phyloP scores from a whole-genome alignment of 306 rosid genomes.

The Sicyos edulis region DNA sequence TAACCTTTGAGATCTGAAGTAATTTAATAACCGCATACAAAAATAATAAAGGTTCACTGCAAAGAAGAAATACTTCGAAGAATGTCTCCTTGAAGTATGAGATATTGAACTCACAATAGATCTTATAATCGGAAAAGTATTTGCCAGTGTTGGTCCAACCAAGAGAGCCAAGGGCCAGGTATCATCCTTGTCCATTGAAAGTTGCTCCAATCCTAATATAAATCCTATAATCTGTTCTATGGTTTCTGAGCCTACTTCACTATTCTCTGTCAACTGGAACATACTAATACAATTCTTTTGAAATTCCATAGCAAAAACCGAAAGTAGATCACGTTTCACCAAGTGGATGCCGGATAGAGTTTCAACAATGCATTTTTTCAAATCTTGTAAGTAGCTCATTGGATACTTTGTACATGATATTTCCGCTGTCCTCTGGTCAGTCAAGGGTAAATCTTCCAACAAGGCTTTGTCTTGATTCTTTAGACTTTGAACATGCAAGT shows the following conservation, averaged over 20 bases:
- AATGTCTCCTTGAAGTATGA: conserved; percentile 13
- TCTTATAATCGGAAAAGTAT: conserved; percentile 56
- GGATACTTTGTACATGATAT: conserved; percentile 38
- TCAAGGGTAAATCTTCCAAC: conserved; percentile 36
- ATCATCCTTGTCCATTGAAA: conserved; percentile 55
- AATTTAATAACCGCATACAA: conserved; percentile 1
- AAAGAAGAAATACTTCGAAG: conserved; percentile 5
- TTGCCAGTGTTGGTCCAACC: conserved; percentile 79
- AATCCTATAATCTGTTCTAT: conserved; percentile 53
- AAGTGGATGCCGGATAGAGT: conserved; percentile 51
- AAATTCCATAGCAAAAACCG: conserved; percentile 48
- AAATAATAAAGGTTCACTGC: conserved; percentile 5
- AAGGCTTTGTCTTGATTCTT: conserved; percentile 38
- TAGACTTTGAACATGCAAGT: conserved; percentile 34
- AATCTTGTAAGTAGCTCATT: conserved; percentile 55
- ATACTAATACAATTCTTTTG: conserved; percentile 42
- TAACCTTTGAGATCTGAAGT: neutral
- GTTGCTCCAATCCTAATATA: conserved; percentile 60
- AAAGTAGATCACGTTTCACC: conserved; percentile 47
- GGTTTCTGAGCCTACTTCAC: conserved; percentile 28
- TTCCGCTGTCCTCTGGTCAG: conserved; percentile 35
- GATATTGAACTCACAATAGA: conserved; percentile 60
- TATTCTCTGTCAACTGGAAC: conserved; percentile 43
- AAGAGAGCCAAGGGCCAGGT: conserved; percentile 72
- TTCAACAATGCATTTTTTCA: conserved; percentile 67